Base-by-base conservation (phyloP, 225 moss, liverwort and hornwort species). In the Ulota crispa region DNA sequence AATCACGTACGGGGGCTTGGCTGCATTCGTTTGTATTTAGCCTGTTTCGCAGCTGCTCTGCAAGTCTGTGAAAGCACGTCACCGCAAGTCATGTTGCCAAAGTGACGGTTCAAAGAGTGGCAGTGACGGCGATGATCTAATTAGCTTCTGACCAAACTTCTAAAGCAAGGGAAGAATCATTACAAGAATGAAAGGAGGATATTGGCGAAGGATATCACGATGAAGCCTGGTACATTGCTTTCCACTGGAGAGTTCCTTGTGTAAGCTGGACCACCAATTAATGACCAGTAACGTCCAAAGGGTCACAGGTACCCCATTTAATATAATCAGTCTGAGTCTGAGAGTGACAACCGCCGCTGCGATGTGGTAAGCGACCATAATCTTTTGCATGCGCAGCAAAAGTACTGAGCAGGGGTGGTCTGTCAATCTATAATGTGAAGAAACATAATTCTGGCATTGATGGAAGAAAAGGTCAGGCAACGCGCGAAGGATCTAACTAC, bases 401-500 rank as follows among this genome's bases (percentile, higher is more conserved):
- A 39, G 80, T 32, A 72, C 67, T 72, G 65, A 43, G 28, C 81
- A 41, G 68, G 65, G 72, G 73, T 47, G 66, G 56, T 76, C 86
- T 86, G 80, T 34, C 77, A 79, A 59, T 37, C 68, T 72, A 60
- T 72, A 45, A 77, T 83, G 87, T 61, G 73, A 73, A 62, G 87
- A 81, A 80, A 81, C 80, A 54, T 68, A 75, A 77, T 68, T 73
- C 76, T 77, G 61, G 80, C 83, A 83, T 77, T 72, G 54, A 72
- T 83, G 68, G 43, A 82, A 8, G 73, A 9, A 19, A 80, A 68
- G 53, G 78, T 72, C 75, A 78, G 67, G 64, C 13, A 73, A 32
- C 53, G 32, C 83, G 37, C 54, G 8, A 63, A 57, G 24, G 78
- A 75, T 84, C 84, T 84, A 81, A 73, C 81, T 74, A 39, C 78